Evolutionary conservation across 768 basidiomycete genomes (phyloP), one percentile per base, ranked within the genome.

Genomic region (Tylopilus cervinicoccineus): DNA sequence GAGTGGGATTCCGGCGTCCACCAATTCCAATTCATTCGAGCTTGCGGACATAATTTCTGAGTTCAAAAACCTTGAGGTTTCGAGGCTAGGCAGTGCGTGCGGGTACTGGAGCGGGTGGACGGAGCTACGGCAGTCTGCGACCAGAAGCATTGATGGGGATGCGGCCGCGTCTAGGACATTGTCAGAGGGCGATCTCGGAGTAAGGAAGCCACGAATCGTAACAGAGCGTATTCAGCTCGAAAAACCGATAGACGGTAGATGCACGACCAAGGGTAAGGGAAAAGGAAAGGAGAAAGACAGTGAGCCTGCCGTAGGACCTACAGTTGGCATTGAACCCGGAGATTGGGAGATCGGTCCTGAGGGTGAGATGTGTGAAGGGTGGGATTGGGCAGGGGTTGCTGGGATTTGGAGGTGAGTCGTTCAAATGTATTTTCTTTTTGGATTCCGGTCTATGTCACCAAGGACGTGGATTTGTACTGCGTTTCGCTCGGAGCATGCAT

Each of bases 371-470:
- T 66, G 64, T 39, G 63, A 66, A 6, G 79, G 79, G 5, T 80
- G 77, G 78, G 79, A 81, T 55, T 82, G 81, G 80, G 80, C 79
- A 2, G 80, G 77, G 8, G 76, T 73, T 3, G 60, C 69, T 36
- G 80, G 80, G 16, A 65, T 71, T 41, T 82, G 79, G 78, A 70
- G 72, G 79, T 79, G 55, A 56, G 76, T 65, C 4, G 3, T 10
- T 13, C 39, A 14, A 13, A 19, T 14, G 24, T 32, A 27, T 10
- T 28, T 11, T 14, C 37, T 45, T 34, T 36, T 8, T 9, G 23
- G 20, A 39, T 8, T 29, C 42, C 28, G 11, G 22, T 23, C 20
- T 29, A n/a, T 41, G 26, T 27, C 17, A 9, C 26, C 9, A 27
- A 9, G 26, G 9, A 9, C 9, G 26, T 27, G 26, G 5, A 9